phyloP scores from a whole-genome alignment of 495 filamentous ascomycete species.

The Hapsidospora chrysogenum region DNA sequence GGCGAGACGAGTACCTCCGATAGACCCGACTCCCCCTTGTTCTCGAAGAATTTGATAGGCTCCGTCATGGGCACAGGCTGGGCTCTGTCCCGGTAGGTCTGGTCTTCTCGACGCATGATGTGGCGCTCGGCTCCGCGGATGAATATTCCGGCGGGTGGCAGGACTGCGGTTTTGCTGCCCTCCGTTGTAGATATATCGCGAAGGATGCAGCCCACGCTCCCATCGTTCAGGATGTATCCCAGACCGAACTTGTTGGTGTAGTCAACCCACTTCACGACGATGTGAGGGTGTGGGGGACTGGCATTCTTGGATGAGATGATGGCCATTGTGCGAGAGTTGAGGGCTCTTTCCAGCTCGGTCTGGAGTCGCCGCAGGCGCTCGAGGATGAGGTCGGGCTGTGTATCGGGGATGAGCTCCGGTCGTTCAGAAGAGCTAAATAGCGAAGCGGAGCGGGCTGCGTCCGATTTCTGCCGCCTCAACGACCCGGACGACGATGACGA shows the following conservation, averaged over 20 bases:
- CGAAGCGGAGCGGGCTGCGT: constrained; percentile 3
- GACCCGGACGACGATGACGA: neutral
- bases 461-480: neutral
- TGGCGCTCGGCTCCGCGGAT: constrained; percentile 48
- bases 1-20: constrained; percentile 43
- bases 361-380: constrained; percentile 30
- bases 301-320: constrained; percentile 22
- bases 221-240: constrained; percentile 73
- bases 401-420: constrained; percentile 26
- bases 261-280: constrained; percentile 87
- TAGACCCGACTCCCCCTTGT: constrained; percentile 48
- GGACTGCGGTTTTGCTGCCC: constrained; percentile 25
- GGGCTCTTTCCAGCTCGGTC: constrained; percentile 35
- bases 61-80: constrained; percentile 50
- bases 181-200: constrained; percentile 34
- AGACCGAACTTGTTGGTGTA: constrained; percentile 83
- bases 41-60: constrained; percentile 64
- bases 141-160: constrained; percentile 49
- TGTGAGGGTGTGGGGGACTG: constrained; percentile 24
- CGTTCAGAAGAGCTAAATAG: constrained; percentile 35
- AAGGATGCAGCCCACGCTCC: constrained; percentile 68
- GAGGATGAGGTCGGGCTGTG: constrained; percentile 34
- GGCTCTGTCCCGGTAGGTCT: constrained; percentile 38
- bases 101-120: constrained; percentile 35
- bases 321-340: constrained; percentile 35